Evolutionary conservation across 345 rosid species (phyloP), one percentile per base, ranked within the genome.

Genomic region (Linum lewisii): DNA sequence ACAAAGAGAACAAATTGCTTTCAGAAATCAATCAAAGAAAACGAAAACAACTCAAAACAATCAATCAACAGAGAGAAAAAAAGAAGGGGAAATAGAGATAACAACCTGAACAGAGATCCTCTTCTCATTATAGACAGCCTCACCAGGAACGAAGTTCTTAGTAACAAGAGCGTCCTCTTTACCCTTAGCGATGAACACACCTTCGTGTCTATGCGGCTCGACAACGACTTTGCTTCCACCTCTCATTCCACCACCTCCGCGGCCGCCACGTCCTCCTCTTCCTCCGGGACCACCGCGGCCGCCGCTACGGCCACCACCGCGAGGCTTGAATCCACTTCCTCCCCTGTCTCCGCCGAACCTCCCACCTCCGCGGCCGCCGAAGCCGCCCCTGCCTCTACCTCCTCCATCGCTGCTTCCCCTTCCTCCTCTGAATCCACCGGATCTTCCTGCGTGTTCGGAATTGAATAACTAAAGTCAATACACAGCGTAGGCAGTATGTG

Each of bases 81-180:
- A 0, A 29, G 1, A 7, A 7, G 18, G 52, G 18, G 25, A 52
- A 21, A 0, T 10, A 13, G 56, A 10, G 25, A 18, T 11, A 52
- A 52, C 56, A 1, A 88, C 97, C 97, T 82, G 99, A 19, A 87
- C 91, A 53, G 97, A 57, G 62, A 93, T 68, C 54, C 95, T 81
- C 87, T 87, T 93, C 82, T 93, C 92, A 34, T 83, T 89, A 78
- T 93, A 87, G n/a, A 93, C 97, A 58, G 95, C 89, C 57, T 85
- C 97, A 1, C 95, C 94, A 56, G 97, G 90, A 21, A 87, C 99
- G 68, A 93, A 61, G 65, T 93, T 89, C 77, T 79, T 93, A 8
- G 99, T 93, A 8, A 84, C 95, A 64, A 89, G 88, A 18, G 90
- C 95, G 69, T 93, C 97, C 68, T 89, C 97, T 71, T 85, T 87